phyloP scores from a whole-genome alignment of 345 rosid species.

The Trapa incisa region DNA sequence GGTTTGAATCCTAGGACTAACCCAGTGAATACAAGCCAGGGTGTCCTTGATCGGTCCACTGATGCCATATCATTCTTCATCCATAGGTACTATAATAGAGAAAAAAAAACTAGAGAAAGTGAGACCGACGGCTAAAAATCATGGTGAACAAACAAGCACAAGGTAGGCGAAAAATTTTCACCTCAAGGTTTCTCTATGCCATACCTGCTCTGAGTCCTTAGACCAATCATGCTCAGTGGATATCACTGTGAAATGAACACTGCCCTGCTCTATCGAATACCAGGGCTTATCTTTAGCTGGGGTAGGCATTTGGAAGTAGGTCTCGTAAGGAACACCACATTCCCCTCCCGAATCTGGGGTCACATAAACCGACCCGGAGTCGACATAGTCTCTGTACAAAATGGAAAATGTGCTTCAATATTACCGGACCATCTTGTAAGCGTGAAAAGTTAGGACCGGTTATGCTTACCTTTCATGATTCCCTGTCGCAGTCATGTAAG shows the following conservation, averaged over 20 bases:
- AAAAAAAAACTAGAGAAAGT: background rate
- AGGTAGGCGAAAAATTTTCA: background rate
- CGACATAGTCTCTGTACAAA: conserved; percentile 31
- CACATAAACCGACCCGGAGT: conserved; percentile 26
- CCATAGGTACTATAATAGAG: conserved; percentile 33
- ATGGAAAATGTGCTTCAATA: background rate
- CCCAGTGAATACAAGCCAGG: conserved; percentile 58
- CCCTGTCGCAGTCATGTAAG: conserved; percentile 70
- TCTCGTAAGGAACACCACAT: conserved; percentile 59
- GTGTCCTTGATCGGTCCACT: conserved; percentile 42
- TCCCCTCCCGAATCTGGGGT: conserved; percentile 61
- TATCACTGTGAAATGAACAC: conserved; percentile 43
- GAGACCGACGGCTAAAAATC: too few species aligned
- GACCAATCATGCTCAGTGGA: conserved; percentile 57
- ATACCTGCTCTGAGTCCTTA: conserved; percentile 41
- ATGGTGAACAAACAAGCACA: background rate
- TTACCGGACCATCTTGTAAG: background rate
- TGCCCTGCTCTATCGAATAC: conserved; percentile 52
- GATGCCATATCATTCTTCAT: conserved; percentile 44
- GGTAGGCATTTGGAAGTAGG: conserved; percentile 61
- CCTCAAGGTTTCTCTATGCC: background rate
- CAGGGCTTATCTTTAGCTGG: conserved; percentile 56
- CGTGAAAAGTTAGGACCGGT: background rate
- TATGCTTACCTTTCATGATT: conserved; percentile 48
- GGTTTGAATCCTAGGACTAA: conserved; percentile 7